Percentiles rank a stretch among this genome's conserved stretches.
Conservation (phyloP, 495 filamentous ascomycete genomes). For the Podospora didyma region DNA sequence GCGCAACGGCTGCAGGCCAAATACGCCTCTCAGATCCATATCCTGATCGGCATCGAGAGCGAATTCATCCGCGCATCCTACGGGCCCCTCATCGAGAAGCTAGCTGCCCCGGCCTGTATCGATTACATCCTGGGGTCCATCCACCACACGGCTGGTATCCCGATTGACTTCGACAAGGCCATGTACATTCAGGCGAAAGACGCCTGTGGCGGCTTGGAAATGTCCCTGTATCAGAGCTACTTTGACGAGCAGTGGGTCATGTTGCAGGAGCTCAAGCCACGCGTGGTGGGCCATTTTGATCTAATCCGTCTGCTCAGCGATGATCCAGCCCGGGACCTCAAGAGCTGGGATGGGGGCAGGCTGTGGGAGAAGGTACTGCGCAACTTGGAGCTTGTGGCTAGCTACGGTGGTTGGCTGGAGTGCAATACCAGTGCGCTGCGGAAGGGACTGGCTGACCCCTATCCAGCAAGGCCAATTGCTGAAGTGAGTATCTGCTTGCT, state of each 20-base stretch:
- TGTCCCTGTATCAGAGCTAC: constrained; percentile 70
- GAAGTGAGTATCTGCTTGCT: constrained; percentile 48
- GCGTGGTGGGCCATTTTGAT: constrained; percentile 91
- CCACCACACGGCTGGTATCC: constrained; percentile 79
- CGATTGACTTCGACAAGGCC: constrained; percentile 78
- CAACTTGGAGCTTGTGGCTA: constrained; percentile 66
- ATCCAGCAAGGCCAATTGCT: constrained; percentile 77
- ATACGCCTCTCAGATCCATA: constrained; percentile 67
- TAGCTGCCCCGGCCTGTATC: constrained; percentile 58
- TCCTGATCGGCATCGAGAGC: constrained; percentile 87
- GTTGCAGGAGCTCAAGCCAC: constrained; percentile 67
- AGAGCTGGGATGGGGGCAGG: constrained; percentile 33
- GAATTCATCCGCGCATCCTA: constrained; percentile 84
- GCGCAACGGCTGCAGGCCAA: constrained; percentile 64
- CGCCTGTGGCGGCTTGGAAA: constrained; percentile 49
- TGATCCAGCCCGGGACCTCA: constrained; percentile 56
- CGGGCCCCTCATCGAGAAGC: constrained; percentile 47
- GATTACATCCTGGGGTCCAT: constrained; percentile 90
- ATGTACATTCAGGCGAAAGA: constrained; percentile 46
- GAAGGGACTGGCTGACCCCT: constrained; percentile 88
- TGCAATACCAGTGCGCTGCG: constrained; percentile 80
- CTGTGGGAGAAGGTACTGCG: constrained; percentile 72
- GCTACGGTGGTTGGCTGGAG: constrained; percentile 80
- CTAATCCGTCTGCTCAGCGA: constrained; percentile 77
- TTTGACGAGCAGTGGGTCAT: constrained; percentile 84